Conservation (phyloP, 306 rosid genomes). For the Gynostemma pentaphyllum region DNA sequence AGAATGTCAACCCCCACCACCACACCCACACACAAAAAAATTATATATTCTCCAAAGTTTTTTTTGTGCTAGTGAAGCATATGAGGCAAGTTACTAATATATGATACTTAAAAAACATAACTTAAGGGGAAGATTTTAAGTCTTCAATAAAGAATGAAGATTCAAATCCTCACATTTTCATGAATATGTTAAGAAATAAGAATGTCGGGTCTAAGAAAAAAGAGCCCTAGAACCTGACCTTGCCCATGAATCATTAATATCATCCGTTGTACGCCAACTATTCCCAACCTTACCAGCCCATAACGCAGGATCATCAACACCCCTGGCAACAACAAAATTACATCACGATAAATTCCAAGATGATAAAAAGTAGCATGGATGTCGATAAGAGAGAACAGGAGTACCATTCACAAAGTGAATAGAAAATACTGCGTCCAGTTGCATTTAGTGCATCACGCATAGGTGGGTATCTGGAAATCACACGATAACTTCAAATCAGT, state of each 20-base stretch:
- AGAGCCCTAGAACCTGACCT: slow-evolving; percentile 43
- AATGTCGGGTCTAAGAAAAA: neutral
- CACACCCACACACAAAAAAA: too few species aligned
- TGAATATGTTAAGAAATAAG: neutral
- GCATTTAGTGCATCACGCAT: slow-evolving; percentile 85
- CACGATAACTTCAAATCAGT: slow-evolving; percentile 20
- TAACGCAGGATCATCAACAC: slow-evolving; percentile 80
- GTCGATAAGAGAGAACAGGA: slow-evolving; percentile 9
- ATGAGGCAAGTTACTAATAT: neutral
- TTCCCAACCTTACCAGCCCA: slow-evolving; percentile 92
- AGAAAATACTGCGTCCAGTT: slow-evolving; percentile 58
- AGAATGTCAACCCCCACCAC: too few species aligned
- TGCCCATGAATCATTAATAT: slow-evolving; percentile 90
- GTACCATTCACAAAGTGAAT: slow-evolving; percentile 89
- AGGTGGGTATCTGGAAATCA: slow-evolving; percentile 73
- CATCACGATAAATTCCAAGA: neutral
- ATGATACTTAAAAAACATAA: neutral
- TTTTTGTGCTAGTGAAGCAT: neutral
- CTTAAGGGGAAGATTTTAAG: neutral
- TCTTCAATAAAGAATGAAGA: neutral
- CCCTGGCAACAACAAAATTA: slow-evolving; percentile 40
- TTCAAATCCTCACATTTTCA: neutral
- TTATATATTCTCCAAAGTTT: neutral
- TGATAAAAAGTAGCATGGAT: neutral
- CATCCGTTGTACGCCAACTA: slow-evolving; percentile 97